phyloP scores from a whole-genome alignment of 768 basidiomycete species.

The Lentinus brumalis region DNA sequence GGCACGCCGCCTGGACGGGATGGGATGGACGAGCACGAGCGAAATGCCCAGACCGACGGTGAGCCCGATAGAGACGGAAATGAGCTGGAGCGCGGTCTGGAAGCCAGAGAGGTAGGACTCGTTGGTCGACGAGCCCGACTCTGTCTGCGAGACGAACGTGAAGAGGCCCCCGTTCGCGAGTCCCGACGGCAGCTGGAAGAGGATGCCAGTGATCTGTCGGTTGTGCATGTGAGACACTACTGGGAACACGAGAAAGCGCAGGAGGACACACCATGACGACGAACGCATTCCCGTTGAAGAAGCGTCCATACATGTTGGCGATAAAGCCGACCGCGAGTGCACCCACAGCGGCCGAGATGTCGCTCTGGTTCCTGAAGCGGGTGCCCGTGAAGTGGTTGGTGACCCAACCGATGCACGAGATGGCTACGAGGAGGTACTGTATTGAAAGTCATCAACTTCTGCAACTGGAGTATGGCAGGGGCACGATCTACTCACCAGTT shows the following conservation, averaged over 20 bases:
- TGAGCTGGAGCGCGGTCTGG: constrained; percentile 72
- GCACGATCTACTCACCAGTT: constrained; percentile 46
- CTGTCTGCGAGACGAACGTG: constrained; percentile 60
- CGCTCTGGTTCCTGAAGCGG: constrained; percentile 66
- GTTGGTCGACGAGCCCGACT: constrained; percentile 45
- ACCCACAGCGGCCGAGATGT: constrained; percentile 79
- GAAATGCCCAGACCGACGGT: constrained; percentile 79
- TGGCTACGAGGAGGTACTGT: constrained; percentile 54
- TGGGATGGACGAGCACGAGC: constrained; percentile 64
- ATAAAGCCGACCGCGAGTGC: constrained; percentile 82
- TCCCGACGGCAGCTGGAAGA: constrained; percentile 85
- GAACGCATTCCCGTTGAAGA: constrained; percentile 75
- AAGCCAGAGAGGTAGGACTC: constrained; percentile 70
- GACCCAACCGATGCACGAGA: constrained; percentile 74
- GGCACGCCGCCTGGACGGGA: constrained; percentile 57
- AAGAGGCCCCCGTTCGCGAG: constrained; percentile 80
- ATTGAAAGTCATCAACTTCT: neutral
- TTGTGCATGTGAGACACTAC: neutral
- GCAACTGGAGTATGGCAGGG: too few relatives aligned
- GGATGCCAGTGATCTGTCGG: constrained; percentile 66
- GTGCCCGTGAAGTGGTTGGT: constrained; percentile 71
- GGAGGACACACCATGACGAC: constrained; percentile 67
- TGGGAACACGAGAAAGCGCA: too few relatives aligned
- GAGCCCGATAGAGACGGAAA: constrained; percentile 76
- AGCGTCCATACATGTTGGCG: constrained; percentile 74